Base-by-base conservation (phyloP, 495 filamentous ascomycete species). In the Neurospora intermedia region DNA sequence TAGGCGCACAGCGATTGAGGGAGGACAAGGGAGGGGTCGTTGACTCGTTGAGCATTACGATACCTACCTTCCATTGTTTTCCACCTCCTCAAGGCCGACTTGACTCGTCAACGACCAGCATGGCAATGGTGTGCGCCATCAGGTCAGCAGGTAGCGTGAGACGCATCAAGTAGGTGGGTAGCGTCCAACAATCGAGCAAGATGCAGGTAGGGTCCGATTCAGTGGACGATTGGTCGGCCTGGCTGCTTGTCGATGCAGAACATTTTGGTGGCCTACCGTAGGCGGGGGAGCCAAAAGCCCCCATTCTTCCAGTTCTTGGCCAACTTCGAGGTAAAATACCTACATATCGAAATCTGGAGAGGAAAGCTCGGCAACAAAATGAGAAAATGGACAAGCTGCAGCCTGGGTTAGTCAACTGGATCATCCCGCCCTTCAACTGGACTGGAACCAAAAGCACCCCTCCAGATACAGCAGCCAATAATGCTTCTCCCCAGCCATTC, bases 401-500 rank as follows among this genome's bases (percentile, higher is more conserved):
- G 31, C 54, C 15, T 66, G 54, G 15, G 35, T 16, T 23, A 62
- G 35, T 16, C 54, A 62, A 62, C 54, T 71, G 72, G 72, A 38
- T 59, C 75, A 73, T 69, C 40, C 72, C 73, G 54, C 74, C 75
- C 75, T 75, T 66, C 54, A 73, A 76, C 72, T 18, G 69, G 70
- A 45, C 69, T 75, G 76, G 72, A 66, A 69, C 42, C 43, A 48
- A 16, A 39, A 41, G 54, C n/a, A 43, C 69, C 40, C 72, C 73
- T 72, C 69, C 72, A 35, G 48, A 69, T 74, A 69, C 74, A 69
- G 31, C 70, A 70, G 66, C 83, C 83, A 85, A 85, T 84, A 77
- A 77, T 74, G 78, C 69, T 48, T 72, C 74, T 70, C 77, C 80
- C 82, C 83, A 85, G 82, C 83, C 83, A 84, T 83, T 81, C 80